Evolutionary conservation across 1,284 basidiomycete genomes (phyloP), one percentile per base, ranked within the genome.

Genomic region (Ganoderma lingzhi): DNA sequence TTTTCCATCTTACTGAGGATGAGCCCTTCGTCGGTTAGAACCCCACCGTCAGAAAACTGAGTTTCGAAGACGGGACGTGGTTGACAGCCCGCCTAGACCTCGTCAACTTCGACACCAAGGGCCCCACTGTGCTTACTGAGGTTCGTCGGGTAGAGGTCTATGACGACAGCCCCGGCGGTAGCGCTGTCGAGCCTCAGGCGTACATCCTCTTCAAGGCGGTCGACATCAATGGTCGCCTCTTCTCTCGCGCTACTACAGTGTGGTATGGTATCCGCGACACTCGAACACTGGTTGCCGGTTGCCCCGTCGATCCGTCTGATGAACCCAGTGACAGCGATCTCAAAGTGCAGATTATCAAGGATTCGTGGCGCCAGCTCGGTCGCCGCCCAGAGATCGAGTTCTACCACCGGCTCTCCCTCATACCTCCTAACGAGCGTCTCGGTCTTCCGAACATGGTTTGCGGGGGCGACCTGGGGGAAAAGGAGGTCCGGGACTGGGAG

Each of bases 311-410:
- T 23, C 39, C 10, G 10, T 28, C 14, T 12, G 10, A 19, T 23
- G 2, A 28, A 53, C n/a, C 1, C 17, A 0, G 35, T n/a, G n/a
- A 23, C 23, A 23, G 23, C 23, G 44, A 44, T 6, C 32, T 55
- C 5, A 35, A 63, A 23, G 5, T 69, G 6, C 62, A 60, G 6
- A 44, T 69, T 42, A 35, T 75, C 56, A 75, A 75, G 63, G 74
- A 75, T 8, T 44, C 74, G 2, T 73, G 74, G 72, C 66, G 70
- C 2, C 66, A 68, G 56, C 19, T 68, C 1, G 51, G 62, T 1
- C 63, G 66, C 0, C 56, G 10, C 3, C 56, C 68, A 0, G 74
- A 73, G 61, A 37, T 6, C 2, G 39, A 23, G 2, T 70, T 71
- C 65, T 72, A 73, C 30, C 8, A 56, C 5, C 68, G 71, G 0